Conservation (phyloP, 768 basidiomycete species). For the Paxillus ammoniavirescens region DNA sequence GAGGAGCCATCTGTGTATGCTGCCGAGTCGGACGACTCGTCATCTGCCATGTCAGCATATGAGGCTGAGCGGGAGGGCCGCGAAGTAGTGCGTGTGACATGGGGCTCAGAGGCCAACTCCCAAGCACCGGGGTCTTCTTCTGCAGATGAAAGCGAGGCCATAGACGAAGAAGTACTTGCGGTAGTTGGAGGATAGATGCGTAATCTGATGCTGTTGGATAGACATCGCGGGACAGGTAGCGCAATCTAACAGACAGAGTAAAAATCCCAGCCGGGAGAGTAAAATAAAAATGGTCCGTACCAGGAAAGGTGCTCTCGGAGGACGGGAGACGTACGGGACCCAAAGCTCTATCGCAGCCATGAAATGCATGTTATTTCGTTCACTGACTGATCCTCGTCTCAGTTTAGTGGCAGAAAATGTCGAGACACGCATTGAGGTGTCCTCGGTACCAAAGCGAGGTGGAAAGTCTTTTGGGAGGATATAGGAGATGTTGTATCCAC, state of each 20-base stretch:
- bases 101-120: slow-evolving; percentile 77
- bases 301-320: slow-evolving; percentile 73
- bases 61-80: slow-evolving; percentile 56
- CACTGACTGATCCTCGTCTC: slow-evolving; percentile 53
- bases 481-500: slow-evolving; percentile 73
- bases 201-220: slow-evolving; percentile 72
- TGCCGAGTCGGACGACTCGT: slow-evolving; percentile 77
- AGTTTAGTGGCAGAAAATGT: slow-evolving; percentile 30
- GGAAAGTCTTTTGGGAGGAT: slow-evolving; percentile 69
- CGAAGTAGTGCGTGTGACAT: slow-evolving; percentile 56
- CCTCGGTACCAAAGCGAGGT: slow-evolving; percentile 27
- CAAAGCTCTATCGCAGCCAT: slow-evolving; percentile 81
- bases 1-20: slow-evolving; percentile 45
- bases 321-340: slow-evolving; percentile 65
- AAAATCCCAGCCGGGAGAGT: slow-evolving; percentile 4
- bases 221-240: slow-evolving; percentile 74
- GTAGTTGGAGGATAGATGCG: slow-evolving; percentile 67
- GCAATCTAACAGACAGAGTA: slow-evolving; percentile 50
- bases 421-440: slow-evolving; percentile 20
- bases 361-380: slow-evolving; percentile 63
- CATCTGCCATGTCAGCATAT: slow-evolving; percentile 73
- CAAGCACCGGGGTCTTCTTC: slow-evolving; percentile 69
- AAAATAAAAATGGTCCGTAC: slow-evolving; percentile 37
- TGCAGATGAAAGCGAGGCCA: slow-evolving; percentile 73
- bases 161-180: slow-evolving; percentile 51